Conservation (phyloP, 2,329 filamentous ascomycete genomes). For the Arthrobotrys sinensis region DNA sequence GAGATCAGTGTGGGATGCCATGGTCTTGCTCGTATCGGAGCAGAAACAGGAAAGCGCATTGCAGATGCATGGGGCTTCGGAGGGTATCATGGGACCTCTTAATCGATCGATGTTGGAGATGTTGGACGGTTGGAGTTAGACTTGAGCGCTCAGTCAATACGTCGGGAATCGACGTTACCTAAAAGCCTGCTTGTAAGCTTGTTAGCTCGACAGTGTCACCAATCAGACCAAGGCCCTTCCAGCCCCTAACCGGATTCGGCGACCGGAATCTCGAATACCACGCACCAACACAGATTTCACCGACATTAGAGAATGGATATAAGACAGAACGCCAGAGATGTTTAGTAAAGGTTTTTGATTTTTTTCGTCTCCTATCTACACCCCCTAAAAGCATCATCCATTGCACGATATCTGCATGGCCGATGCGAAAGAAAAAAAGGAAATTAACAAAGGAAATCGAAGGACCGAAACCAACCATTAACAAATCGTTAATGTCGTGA, state of each 20-base stretch:
- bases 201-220: constrained; percentile 3
- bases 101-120: constrained; percentile 19
- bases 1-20: constrained; percentile 1
- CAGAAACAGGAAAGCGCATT: constrained; percentile 13
- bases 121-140: constrained; percentile 11
- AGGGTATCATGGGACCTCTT: constrained; percentile 9
- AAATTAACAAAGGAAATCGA: constrained; percentile 1
- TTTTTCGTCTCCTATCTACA: constrained; percentile 11
- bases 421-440: neutral
- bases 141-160: neutral
- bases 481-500: neutral
- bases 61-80: neutral
- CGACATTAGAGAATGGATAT: neutral
- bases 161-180: constrained; percentile 4
- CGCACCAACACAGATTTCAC: constrained; percentile 9
- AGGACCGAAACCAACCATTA: neutral
- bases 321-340: neutral
- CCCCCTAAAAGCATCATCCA: neutral
- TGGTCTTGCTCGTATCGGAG: neutral
- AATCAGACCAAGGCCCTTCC: constrained; percentile 5
- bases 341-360: constrained; percentile 5
- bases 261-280: neutral
- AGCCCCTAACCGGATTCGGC: constrained; percentile 4
- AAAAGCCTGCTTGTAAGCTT: neutral
- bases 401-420: constrained; percentile 2